Evolutionary conservation across 2,329 filamentous ascomycete species (phyloP).

Genomic region (Rhynchosporium secalis): DNA sequence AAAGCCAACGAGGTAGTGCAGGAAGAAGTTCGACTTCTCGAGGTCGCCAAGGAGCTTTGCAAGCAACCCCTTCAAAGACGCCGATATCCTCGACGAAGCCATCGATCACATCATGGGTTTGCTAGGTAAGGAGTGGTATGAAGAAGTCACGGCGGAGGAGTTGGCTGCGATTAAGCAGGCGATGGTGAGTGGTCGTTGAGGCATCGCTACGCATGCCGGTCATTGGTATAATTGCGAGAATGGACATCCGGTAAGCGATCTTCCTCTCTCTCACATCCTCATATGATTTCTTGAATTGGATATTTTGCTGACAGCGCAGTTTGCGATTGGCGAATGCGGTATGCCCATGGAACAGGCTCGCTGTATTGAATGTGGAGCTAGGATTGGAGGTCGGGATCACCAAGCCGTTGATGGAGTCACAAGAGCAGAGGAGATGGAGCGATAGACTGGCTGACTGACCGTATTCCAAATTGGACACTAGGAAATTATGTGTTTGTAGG

Average conservation of each 20-base stretch:
- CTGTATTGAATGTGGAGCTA: conserved; percentile 62
- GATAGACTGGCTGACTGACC: background rate
- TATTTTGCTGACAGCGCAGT: conserved; percentile 35
- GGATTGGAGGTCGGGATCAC: conserved; percentile 57
- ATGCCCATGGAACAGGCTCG: conserved; percentile 60
- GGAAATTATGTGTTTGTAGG: background rate
- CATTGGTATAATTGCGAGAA: conserved; percentile 61
- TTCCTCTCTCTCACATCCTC: background rate
- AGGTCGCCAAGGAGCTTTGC: conserved; percentile 40
- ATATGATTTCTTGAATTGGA: background rate
- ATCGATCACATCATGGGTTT: conserved; percentile 38
- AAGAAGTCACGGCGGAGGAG: conserved; percentile 45
- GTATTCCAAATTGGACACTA: background rate
- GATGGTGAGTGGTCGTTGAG: background rate
- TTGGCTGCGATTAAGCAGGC: background rate
- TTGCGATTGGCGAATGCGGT: conserved; percentile 65
- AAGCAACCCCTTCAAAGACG: conserved; percentile 38
- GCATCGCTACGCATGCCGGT: conserved; percentile 47
- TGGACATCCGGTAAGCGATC: conserved; percentile 44
- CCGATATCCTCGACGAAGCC: conserved; percentile 33
- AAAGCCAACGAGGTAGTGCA: conserved; percentile 18
- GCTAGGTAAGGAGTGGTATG: conserved; percentile 42
- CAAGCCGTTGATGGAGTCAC: conserved; percentile 50
- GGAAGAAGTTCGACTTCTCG: conserved; percentile 29
- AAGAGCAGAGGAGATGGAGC: conserved; percentile 51